These are phyloP conservation scores for Moesziomyces aphidis DNA, from an alignment of 1,284 basidiomycete genomes.

Conservation along the genomic window DNA sequence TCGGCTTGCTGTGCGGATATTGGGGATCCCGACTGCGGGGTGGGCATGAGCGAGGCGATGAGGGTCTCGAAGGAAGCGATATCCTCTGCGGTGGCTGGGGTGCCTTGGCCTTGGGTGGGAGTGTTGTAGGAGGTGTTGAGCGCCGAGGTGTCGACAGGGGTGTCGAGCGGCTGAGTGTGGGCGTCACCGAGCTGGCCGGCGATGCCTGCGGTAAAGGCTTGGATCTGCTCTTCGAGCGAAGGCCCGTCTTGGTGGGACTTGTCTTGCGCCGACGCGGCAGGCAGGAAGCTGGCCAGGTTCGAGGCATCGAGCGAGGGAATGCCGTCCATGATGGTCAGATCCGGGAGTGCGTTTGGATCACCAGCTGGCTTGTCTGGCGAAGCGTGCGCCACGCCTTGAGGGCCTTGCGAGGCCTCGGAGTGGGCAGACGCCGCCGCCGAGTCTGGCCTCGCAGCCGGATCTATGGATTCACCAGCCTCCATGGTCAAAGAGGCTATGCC, in stretches of 20 bases:
- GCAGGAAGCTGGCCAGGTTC: slow-evolving; percentile 25
- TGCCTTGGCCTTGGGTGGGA: slow-evolving; percentile 34
- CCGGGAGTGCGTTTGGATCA: neutral
- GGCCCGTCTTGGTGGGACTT: slow-evolving; percentile 5
- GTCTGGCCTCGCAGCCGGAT: slow-evolving; percentile 11
- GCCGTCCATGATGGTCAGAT: slow-evolving; percentile 37
- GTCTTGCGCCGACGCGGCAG: slow-evolving; percentile 9
- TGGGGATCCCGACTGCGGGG: slow-evolving; percentile 29
- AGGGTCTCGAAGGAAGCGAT: slow-evolving; percentile 42
- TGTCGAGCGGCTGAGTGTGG: slow-evolving; percentile 12
- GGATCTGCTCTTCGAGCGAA: slow-evolving; percentile 37
- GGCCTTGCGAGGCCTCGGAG: slow-evolving; percentile 6
- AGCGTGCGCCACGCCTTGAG: neutral
- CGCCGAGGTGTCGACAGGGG: slow-evolving; percentile 21
- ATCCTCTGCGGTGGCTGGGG: slow-evolving; percentile 42
- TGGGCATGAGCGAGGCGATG: slow-evolving; percentile 48
- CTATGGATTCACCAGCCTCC: slow-evolving; percentile 51
- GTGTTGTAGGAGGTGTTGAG: slow-evolving; percentile 26
- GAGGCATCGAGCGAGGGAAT: slow-evolving; percentile 31
- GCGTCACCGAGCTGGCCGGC: slow-evolving; percentile 23
- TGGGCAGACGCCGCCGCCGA: neutral
- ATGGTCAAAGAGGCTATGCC: slow-evolving; percentile 23
- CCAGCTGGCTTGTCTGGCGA: slow-evolving; percentile 1
- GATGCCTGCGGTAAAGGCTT: slow-evolving; percentile 40
- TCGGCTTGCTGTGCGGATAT: slow-evolving; percentile 2